These are phyloP conservation scores for Aspergillus sclerotiicarbonarius DNA, from an alignment of 495 filamentous ascomycete species.

Conservation along the genomic window DNA sequence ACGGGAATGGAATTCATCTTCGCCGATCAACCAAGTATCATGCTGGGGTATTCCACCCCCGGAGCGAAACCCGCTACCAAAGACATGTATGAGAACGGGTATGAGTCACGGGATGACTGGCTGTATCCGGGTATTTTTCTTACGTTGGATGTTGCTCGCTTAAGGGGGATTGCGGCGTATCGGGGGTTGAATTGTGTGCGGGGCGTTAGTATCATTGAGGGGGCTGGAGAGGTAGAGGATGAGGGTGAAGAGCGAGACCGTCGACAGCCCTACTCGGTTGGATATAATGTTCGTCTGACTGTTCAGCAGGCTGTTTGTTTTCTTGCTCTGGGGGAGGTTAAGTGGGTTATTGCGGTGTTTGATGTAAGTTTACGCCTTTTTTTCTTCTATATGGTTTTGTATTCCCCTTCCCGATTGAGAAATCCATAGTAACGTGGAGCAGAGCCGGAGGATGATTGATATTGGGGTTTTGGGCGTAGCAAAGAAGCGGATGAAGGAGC, in stretches of 20 bases:
- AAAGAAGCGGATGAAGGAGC: background rate
- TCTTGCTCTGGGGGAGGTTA: background rate
- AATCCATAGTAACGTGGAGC: background rate
- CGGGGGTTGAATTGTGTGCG: background rate
- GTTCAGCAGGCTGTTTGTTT: background rate
- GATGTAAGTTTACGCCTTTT: background rate
- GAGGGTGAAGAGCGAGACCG: background rate
- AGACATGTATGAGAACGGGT: no score
- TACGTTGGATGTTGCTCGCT: background rate
- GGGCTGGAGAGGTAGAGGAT: background rate
- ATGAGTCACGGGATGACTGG: background rate
- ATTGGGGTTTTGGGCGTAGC: background rate
- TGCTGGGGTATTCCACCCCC: background rate
- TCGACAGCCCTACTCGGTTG: background rate
- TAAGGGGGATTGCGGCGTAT: background rate
- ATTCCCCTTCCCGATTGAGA: no score
- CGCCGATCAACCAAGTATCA: background rate
- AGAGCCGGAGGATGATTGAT: constrained; percentile 9
- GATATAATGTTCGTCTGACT: background rate
- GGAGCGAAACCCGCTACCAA: background rate
- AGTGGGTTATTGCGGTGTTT: constrained; percentile 1
- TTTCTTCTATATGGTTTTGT: background rate
- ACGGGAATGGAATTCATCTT: constrained; percentile 10
- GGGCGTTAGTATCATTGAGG: background rate
- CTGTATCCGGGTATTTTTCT: background rate